phyloP scores from a whole-genome alignment of 2,329 filamentous ascomycete species.

The Botrytis pseudocinerea region DNA sequence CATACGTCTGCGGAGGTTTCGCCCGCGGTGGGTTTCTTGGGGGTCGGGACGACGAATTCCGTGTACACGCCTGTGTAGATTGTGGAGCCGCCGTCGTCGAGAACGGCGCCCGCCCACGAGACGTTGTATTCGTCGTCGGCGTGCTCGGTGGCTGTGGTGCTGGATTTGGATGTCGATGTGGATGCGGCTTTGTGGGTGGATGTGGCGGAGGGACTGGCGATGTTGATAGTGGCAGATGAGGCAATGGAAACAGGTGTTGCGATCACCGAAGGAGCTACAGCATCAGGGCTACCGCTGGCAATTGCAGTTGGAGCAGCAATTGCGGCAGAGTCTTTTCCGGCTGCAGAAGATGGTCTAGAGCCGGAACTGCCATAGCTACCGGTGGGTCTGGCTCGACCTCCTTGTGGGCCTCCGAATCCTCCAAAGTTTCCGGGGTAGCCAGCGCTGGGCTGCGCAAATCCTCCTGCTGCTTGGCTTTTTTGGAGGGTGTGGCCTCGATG shows the following conservation, averaged over 20 bases:
- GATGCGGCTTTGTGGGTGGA: background rate
- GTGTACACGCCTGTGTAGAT: constrained; percentile 43
- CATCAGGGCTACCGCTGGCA: background rate
- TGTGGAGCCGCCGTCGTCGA: constrained; percentile 33
- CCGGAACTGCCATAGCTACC: background rate
- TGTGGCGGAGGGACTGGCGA: background rate
- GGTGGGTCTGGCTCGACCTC: background rate
- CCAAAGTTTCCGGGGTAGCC: background rate
- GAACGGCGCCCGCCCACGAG: constrained; percentile 46
- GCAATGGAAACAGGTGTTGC: background rate
- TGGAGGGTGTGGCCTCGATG: background rate
- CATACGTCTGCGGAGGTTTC: background rate
- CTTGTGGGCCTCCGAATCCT: background rate
- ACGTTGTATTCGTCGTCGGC: constrained; percentile 34
- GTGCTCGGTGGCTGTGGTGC: background rate
- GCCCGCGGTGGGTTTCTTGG: constrained; percentile 17
- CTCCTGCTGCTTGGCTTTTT: background rate
- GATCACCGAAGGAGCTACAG: background rate
- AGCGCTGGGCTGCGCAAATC: background rate
- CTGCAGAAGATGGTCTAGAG: too few relatives aligned
- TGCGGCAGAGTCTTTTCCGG: too few relatives aligned
- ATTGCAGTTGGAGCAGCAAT: too few relatives aligned
- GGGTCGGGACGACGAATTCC: constrained; percentile 42
- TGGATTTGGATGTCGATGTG: background rate
- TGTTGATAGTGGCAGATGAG: background rate